These are phyloP conservation scores for Dendrobium huoshanense DNA, from an alignment of 106 monocot species.

Conservation along the genomic window DNA sequence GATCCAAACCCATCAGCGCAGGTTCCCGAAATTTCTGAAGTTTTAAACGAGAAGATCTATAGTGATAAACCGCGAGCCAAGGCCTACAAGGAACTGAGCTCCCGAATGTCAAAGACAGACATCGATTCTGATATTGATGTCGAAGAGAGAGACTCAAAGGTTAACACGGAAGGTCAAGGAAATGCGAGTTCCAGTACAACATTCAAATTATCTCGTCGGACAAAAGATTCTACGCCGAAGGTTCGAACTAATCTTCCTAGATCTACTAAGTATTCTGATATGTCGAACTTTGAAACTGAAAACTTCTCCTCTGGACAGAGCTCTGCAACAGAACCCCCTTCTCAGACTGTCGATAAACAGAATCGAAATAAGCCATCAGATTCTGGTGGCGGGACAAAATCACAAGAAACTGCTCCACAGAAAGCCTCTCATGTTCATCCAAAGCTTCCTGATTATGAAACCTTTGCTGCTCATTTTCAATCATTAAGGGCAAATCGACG, in stretches of 20 bases:
- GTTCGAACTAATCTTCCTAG: conserved; percentile 7
- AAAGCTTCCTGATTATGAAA: conserved; percentile 72
- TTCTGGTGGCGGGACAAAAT: conserved; percentile 7
- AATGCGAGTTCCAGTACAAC: conserved; percentile 7
- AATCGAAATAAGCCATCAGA: conserved; percentile 5
- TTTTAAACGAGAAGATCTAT: conserved; percentile 1
- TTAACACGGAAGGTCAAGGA: conserved; percentile 2
- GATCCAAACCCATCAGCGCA: not conserved
- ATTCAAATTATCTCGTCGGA: conserved; percentile 39
- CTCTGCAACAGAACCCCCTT: not conserved
- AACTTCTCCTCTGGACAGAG: not conserved
- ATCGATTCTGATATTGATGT: conserved; percentile 14
- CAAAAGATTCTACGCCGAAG: conserved; percentile 19
- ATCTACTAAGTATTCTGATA: not conserved
- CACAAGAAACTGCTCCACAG: conserved; percentile 21
- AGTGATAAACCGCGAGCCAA: conserved; percentile 5
- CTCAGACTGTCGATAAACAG: not conserved
- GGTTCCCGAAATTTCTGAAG: not conserved
- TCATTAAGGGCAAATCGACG: conserved; percentile 48
- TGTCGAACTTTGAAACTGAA: conserved; percentile 4
- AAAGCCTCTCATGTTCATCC: conserved; percentile 58
- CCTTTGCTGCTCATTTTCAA: conserved; percentile 61
- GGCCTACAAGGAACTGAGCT: conserved; percentile 13
- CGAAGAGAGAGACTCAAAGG: conserved; percentile 5
- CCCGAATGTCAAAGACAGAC: conserved; percentile 9